Percentiles rank a stretch among this genome's conserved stretches.
phyloP scores from a whole-genome alignment of 1,284 basidiomycete genomes.

The Macrocystidia cucumis region DNA sequence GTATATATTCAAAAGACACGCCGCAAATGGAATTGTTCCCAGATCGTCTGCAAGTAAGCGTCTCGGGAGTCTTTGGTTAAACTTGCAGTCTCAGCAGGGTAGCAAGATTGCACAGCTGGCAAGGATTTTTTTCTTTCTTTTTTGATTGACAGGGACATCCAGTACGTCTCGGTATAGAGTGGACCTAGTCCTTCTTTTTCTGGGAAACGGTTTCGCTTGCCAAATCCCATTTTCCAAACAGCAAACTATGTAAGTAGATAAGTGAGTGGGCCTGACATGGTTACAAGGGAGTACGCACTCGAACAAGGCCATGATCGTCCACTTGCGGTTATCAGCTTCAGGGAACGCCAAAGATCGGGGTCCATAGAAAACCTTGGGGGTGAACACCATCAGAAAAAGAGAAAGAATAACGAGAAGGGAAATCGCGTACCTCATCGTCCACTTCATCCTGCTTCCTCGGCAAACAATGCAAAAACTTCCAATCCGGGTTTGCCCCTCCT shows the following conservation, averaged over 20 bases:
- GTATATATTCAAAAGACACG: too few species aligned
- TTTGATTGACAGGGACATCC: too few species aligned
- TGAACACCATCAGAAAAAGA: slow-evolving; percentile 2
- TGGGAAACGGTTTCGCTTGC: slow-evolving; percentile 6
- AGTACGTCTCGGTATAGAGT: too few species aligned
- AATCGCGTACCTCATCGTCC: slow-evolving; percentile 73
- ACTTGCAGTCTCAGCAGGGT: too few species aligned
- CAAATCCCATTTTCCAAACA: slow-evolving; percentile 25
- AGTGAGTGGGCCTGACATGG: slow-evolving; percentile 1
- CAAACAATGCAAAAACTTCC: slow-evolving; percentile 96
- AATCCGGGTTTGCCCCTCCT: slow-evolving; percentile 80
- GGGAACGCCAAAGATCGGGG: slow-evolving; percentile 70
- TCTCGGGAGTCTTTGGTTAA: too few species aligned
- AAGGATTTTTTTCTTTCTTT: too few species aligned
- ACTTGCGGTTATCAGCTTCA: slow-evolving; percentile 84
- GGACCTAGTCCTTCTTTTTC: background rate
- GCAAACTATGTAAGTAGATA: slow-evolving; percentile 13
- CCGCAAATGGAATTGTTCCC: too few species aligned
- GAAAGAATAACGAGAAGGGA: background rate
- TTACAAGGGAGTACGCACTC: slow-evolving; percentile 49
- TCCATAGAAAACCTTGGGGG: slow-evolving; percentile 63
- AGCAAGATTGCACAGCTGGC: too few species aligned
- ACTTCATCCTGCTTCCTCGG: slow-evolving; percentile 93
- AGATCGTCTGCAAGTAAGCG: too few species aligned
- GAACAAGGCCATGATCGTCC: slow-evolving; percentile 89